A percentile compares a stretch with the other conserved stretches of the same genome.
phyloP scores from a whole-genome alignment of 2,329 filamentous ascomycete species.

The Mollisia scopiformis region DNA sequence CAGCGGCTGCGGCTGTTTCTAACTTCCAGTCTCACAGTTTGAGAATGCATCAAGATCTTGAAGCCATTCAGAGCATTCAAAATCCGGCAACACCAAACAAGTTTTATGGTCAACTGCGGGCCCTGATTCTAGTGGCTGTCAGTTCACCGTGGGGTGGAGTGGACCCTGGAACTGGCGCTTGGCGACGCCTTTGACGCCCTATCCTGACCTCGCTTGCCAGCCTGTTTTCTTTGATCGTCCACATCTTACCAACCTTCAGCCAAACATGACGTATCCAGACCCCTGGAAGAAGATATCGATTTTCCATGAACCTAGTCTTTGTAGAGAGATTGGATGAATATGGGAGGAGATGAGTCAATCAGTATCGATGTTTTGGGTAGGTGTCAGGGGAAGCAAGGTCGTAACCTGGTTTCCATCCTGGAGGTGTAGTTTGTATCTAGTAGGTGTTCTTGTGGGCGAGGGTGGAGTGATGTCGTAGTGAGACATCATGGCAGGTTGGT shows the following conservation, averaged over 20 bases:
- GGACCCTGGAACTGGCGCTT: neutral
- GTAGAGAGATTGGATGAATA: constrained; percentile 1
- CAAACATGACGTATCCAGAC: neutral
- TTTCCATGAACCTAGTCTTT: neutral
- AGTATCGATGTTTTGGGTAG: neutral
- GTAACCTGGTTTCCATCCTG: neutral
- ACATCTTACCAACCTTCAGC: neutral
- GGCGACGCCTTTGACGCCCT: neutral
- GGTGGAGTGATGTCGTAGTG: constrained; percentile 12
- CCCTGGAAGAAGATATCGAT: neutral
- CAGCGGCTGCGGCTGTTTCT: neutral
- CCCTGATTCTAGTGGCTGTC: neutral
- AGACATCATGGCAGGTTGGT: constrained; percentile 6
- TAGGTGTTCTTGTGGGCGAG: neutral
- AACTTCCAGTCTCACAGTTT: too few relatives aligned
- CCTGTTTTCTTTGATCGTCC: constrained; percentile 11
- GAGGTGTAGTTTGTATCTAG: neutral
- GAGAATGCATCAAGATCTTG: neutral
- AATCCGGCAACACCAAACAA: neutral
- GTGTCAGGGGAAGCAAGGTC: neutral
- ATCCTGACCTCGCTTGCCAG: constrained; percentile 2
- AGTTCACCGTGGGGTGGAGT: too few relatives aligned
- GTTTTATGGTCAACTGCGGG: neutral
- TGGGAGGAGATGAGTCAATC: neutral
- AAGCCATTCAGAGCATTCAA: neutral